phyloP scores from a whole-genome alignment of 306 rosid genomes.

The Glycyrrhiza uralensis region DNA sequence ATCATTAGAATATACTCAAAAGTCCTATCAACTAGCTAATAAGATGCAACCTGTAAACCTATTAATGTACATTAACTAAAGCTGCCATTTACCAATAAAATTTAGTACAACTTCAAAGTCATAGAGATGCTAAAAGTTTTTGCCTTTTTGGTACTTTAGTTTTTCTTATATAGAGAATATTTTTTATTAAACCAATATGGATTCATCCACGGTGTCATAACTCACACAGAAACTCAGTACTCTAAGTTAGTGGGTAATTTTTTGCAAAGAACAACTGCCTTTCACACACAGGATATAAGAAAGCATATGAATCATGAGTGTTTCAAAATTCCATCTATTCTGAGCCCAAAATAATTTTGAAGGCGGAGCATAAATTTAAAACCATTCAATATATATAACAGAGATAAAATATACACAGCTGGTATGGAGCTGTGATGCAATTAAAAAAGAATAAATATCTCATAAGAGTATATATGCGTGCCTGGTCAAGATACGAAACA shows the following conservation, averaged over 20 bases:
- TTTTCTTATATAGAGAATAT: neutral
- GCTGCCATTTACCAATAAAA: neutral
- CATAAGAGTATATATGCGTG: constrained; percentile 17
- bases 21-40: neutral
- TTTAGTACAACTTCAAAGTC: neutral
- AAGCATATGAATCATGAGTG: constrained; percentile 1
- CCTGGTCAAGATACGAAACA: constrained; percentile 84
- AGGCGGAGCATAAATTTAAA: constrained; percentile 11
- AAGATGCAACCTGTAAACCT: neutral
- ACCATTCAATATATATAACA: constrained; percentile 8
- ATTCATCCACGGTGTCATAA: neutral
- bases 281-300: neutral
- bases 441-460: neutral
- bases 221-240: neutral
- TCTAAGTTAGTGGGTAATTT: neutral
- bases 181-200: neutral
- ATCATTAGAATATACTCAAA: neutral
- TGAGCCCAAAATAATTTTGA: neutral
- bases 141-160: neutral
- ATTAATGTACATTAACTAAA: neutral
- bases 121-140: neutral
- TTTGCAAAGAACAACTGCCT: neutral
- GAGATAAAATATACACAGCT: constrained; percentile 11
- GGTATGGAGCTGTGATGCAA: neutral
- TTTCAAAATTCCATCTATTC: neutral